phyloP scores from a whole-genome alignment of 176 grass and related monocot species.

The Zoysia pacifica region DNA sequence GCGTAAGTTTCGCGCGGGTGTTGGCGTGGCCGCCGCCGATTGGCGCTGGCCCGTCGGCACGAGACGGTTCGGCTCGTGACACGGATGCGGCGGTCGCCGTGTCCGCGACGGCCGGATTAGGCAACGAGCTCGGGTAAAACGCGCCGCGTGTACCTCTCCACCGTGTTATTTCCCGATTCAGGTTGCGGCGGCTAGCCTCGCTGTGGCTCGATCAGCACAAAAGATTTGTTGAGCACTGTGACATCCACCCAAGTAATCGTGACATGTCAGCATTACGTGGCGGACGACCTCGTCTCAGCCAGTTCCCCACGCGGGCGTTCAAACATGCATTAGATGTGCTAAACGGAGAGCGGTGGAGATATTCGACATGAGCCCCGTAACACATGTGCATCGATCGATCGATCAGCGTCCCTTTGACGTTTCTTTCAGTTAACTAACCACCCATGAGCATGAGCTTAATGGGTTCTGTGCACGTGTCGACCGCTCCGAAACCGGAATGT shows the following conservation, averaged over 20 bases:
- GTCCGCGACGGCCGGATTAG: background rate
- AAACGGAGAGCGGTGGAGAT: background rate
- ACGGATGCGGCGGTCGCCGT: background rate
- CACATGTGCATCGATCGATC: background rate
- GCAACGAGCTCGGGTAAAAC: background rate
- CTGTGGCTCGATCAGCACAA: background rate
- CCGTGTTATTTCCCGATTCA: background rate
- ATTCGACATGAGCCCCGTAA: background rate
- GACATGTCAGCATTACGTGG: background rate
- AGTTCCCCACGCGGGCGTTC: background rate
- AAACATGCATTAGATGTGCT: background rate
- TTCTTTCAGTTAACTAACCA: too few relatives aligned
- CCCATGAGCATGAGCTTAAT: too few relatives aligned
- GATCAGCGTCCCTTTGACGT: background rate
- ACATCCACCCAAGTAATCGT: background rate
- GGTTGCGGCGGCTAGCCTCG: background rate
- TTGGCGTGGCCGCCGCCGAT: constrained; percentile 26
- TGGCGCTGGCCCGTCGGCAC: background rate
- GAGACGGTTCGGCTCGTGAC: background rate
- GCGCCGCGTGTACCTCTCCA: background rate
- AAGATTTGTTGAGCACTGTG: background rate
- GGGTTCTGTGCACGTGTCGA: background rate
- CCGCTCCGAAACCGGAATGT: background rate
- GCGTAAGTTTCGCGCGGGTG: background rate
- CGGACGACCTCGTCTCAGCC: background rate